These are phyloP conservation scores for Exophiala bonariae DNA, from an alignment of 2,329 filamentous ascomycete species.

Conservation along the genomic window DNA sequence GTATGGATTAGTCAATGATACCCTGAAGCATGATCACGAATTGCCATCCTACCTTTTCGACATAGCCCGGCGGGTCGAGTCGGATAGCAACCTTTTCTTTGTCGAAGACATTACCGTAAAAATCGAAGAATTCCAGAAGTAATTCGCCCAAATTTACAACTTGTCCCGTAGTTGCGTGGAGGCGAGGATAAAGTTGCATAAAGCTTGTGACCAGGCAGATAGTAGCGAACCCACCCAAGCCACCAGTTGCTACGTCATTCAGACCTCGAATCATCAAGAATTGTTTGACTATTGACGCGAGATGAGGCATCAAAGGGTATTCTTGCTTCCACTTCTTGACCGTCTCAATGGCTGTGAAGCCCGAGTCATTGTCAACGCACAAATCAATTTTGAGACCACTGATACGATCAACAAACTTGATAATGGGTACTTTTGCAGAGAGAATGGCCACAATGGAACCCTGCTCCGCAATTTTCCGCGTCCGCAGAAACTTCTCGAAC, in stretches of 20 bases:
- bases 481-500: constrained; percentile 62
- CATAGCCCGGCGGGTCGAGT: constrained; percentile 71
- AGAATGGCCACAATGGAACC: constrained; percentile 67
- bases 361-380: constrained; percentile 89
- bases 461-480: constrained; percentile 56
- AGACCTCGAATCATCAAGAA: constrained; percentile 84
- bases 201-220: constrained; percentile 92
- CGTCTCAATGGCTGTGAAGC: constrained; percentile 75
- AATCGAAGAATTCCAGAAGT: constrained; percentile 82
- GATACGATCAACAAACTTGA: constrained; percentile 80
- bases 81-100: constrained; percentile 69
- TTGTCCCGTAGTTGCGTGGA: constrained; percentile 56
- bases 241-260: constrained; percentile 88
- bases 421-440: constrained; percentile 80
- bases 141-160: constrained; percentile 69
- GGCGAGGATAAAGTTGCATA: constrained; percentile 74
- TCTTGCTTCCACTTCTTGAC: constrained; percentile 76
- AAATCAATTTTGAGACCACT: constrained; percentile 87
- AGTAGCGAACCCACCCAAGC: constrained; percentile 89
- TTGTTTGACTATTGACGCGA: constrained; percentile 90
- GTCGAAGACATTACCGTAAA: constrained; percentile 84
- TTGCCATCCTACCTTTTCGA: constrained; percentile 65
- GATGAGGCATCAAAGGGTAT: constrained; percentile 80
- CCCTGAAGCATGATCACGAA: constrained; percentile 15
- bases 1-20: not conserved